Percentiles rank a stretch among this genome's conserved stretches.
Conservation (phyloP, 495 filamentous ascomycete species). For the Aspergillus affinis region DNA sequence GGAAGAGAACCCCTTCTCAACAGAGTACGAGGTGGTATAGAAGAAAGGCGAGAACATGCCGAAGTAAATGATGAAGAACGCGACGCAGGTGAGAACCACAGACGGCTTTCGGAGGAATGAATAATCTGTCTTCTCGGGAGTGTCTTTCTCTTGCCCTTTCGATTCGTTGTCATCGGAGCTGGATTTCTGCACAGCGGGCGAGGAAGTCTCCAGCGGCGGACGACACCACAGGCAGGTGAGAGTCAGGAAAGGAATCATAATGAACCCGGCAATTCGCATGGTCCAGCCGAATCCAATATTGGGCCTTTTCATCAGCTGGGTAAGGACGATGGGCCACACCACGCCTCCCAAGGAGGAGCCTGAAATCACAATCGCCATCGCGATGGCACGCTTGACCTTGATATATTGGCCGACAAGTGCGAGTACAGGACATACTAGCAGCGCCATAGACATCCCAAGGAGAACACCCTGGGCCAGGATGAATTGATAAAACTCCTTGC, state of each 20-base stretch:
- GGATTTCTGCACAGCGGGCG: background rate
- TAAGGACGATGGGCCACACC: slow-evolving; percentile 46
- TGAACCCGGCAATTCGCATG: slow-evolving; percentile 49
- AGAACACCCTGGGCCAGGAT: slow-evolving; percentile 61
- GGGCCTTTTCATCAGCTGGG: slow-evolving; percentile 30
- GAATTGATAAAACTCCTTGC: slow-evolving; percentile 60
- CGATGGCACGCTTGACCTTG: slow-evolving; percentile 50
- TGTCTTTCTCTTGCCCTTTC: slow-evolving; percentile 51
- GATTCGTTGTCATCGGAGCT: background rate
- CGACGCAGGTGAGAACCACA: slow-evolving; percentile 49
- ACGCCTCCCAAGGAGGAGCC: slow-evolving; percentile 61
- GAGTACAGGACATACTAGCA: slow-evolving; percentile 53
- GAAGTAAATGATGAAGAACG: slow-evolving; percentile 43
- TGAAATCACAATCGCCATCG: slow-evolving; percentile 53
- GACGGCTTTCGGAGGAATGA: slow-evolving; percentile 24
- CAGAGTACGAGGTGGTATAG: slow-evolving; percentile 40
- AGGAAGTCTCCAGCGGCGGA: slow-evolving; percentile 28
- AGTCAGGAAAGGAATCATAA: slow-evolving; percentile 53
- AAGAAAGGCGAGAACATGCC: slow-evolving; percentile 52
- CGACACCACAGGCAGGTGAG: slow-evolving; percentile 46
- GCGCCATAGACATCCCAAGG: slow-evolving; percentile 47
- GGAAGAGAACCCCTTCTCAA: slow-evolving; percentile 32
- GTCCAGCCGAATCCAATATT: slow-evolving; percentile 50
- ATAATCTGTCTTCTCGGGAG: slow-evolving; percentile 32
- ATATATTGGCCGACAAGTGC: slow-evolving; percentile 56